phyloP scores from a whole-genome alignment of 2,329 filamentous ascomycete species.

The Cordyceps tenuipes region DNA sequence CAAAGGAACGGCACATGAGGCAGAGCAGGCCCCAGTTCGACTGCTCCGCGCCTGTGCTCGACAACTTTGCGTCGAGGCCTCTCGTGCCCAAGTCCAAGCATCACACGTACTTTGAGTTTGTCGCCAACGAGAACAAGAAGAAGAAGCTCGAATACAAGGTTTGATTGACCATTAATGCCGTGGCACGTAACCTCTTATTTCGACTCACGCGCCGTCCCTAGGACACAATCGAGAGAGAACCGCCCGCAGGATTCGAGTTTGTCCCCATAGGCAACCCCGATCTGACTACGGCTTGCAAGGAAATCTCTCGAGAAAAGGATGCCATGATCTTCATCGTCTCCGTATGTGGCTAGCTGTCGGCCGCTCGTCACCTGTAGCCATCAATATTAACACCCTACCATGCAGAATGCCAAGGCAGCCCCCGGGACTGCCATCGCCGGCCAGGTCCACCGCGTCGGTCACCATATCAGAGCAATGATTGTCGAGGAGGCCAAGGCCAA shows the following conservation, averaged over 20 bases:
- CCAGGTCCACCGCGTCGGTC: constrained; percentile 52
- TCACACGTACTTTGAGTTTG: constrained; percentile 54
- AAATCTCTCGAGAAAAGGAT: constrained; percentile 52
- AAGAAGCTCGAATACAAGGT: constrained; percentile 57
- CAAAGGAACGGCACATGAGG: constrained; percentile 29
- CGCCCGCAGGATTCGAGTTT: constrained; percentile 55
- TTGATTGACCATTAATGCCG: constrained; percentile 12
- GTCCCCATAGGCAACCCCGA: constrained; percentile 55
- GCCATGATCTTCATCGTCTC: constrained; percentile 61
- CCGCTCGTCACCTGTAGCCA: constrained; percentile 10
- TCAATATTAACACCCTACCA: not conserved
- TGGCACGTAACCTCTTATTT: not conserved
- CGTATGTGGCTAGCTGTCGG: constrained; percentile 16
- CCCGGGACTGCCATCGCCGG: constrained; percentile 34
- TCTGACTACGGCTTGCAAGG: constrained; percentile 54
- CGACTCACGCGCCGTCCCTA: constrained; percentile 24
- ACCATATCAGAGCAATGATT: constrained; percentile 51
- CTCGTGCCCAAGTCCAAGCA: constrained; percentile 43
- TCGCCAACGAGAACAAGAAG: constrained; percentile 56
- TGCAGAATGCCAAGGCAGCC: constrained; percentile 23
- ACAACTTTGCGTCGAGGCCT: constrained; percentile 30
- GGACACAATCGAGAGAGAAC: constrained; percentile 42
- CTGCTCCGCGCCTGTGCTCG: constrained; percentile 25
- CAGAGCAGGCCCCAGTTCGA: constrained; percentile 25
- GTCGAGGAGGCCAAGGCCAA: constrained; percentile 44